A percentile compares a stretch with the other conserved stretches of the same genome.
Conservation (phyloP, 2,329 filamentous ascomycete species). For the Curvularia spicifera region DNA sequence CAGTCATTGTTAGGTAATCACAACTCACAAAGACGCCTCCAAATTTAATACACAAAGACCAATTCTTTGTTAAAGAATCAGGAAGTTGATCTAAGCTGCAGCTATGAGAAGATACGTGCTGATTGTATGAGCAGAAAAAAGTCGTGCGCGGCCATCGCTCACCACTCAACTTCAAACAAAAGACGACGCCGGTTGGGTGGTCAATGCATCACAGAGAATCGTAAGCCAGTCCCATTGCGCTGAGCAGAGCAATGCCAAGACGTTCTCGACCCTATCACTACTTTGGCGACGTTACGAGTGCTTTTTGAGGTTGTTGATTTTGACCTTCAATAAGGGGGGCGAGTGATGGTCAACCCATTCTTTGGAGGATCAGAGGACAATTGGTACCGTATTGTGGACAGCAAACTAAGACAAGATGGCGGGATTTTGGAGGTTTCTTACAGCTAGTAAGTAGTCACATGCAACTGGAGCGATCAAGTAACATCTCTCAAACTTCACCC, state of each 20-base stretch:
- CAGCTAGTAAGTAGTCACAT: neutral
- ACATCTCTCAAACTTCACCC: neutral
- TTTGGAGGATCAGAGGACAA: neutral
- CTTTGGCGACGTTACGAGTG: neutral
- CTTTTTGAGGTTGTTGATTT: neutral
- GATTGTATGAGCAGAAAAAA: neutral
- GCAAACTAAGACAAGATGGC: neutral
- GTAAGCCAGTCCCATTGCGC: neutral
- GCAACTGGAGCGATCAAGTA: neutral
- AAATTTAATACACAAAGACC: neutral
- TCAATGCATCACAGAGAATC: neutral
- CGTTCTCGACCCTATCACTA: neutral
- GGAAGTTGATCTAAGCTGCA: too few relatives aligned
- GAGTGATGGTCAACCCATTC: slow-evolving; percentile 49
- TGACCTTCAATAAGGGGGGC: slow-evolving; percentile 20
- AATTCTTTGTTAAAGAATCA: neutral
- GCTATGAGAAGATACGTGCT: neutral
- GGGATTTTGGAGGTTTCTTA: neutral
- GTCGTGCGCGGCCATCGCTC: too few relatives aligned
- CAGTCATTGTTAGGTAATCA: neutral
- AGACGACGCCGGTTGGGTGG: neutral
- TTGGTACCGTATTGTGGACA: neutral
- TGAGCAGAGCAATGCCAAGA: neutral
- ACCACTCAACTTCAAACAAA: too few relatives aligned
- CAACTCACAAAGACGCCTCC: too few relatives aligned